Base-by-base conservation (phyloP, 306 rosid species). In the Elaeagnus macrophylla region DNA sequence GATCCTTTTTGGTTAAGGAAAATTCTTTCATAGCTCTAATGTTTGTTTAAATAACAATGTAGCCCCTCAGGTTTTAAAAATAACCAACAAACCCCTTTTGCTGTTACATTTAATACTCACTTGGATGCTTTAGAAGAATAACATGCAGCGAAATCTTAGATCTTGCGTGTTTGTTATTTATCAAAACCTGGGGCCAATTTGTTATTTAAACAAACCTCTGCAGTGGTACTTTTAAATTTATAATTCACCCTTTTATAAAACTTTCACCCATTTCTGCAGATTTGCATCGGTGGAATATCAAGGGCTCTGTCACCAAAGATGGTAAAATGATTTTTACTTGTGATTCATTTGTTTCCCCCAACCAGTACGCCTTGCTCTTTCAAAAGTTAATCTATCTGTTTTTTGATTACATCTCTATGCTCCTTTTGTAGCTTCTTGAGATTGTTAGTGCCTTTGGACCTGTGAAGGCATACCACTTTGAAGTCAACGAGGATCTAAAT, bases 231-330 rank as follows among this genome's bases (percentile, higher is more conserved):
- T 40, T 0, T 20, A 14, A 7, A 18, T 54, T 32, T 57, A 48
- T 57, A 13, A 67, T 36, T 66, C 41, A 15, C 59, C 48, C 13
- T 61, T 54, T 64, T 42, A 36, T 60, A 25, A 25, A 59, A 36
- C 62, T 54, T 44, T 18, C 56, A 12, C 12, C 44, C 13, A 20
- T 51, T 75, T 48, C 38, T 57, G 65, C 87, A 87, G 99, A 77
- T 91, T 65, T 82, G 87, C 66, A 57, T 91, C 68, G 96, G 96
- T 73, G 99, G 99, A 69, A 72, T 91, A 69, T 80, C 99, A 65
- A 78, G 66, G 63, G 67, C 56, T 63, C 65, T 91, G 64, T 82
- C 99, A 44, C 73, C 94, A 7, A 62, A 82, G 46, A 84, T 87
- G 99, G 99, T 91, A 79, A 73, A 54, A 42, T 51, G 46, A 12